Evolutionary conservation across 805 yeast species (phyloP).

Genomic region (Wickerhamomyces ciferrii): DNA sequence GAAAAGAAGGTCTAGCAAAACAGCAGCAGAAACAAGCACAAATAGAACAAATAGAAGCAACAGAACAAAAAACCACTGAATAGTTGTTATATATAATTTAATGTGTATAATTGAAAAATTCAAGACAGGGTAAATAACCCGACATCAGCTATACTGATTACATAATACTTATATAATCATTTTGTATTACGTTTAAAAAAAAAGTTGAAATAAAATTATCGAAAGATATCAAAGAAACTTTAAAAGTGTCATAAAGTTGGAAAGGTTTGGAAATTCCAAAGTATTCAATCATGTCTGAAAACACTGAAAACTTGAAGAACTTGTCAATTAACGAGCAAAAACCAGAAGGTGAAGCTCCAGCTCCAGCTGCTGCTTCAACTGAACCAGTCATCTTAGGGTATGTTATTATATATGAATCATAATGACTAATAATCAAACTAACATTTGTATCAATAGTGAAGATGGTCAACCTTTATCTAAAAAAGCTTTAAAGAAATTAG

Average conservation of each 20-base stretch:
- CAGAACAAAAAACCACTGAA: neutral
- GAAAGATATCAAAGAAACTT: too few species aligned
- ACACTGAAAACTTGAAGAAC: slow-evolving; percentile 9
- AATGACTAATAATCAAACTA: neutral
- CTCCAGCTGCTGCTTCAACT: slow-evolving; percentile 45
- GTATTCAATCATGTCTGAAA: slow-evolving; percentile 10
- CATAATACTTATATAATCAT: too few species aligned
- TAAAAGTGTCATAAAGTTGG: neutral
- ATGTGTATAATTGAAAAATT: too few species aligned
- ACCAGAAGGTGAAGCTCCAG: neutral
- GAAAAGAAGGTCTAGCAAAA: slow-evolving; percentile 35
- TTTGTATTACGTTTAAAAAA: too few species aligned
- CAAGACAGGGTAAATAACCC: too few species aligned
- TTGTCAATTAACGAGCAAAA: neutral
- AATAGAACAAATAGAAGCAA: neutral
- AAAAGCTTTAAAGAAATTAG: slow-evolving; percentile 92
- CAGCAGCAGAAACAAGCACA: slow-evolving; percentile 13
- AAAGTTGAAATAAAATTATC: too few species aligned
- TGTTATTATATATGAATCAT: slow-evolving; percentile 4
- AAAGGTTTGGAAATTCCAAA: neutral
- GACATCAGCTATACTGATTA: too few species aligned
- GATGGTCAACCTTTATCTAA: slow-evolving; percentile 85
- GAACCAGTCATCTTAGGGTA: slow-evolving; percentile 25
- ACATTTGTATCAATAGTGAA: slow-evolving; percentile 38
- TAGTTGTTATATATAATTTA: too few species aligned